Base-by-base conservation (phyloP, 352 stramenopile genomes). In the Phytopythium kandeliae region DNA sequence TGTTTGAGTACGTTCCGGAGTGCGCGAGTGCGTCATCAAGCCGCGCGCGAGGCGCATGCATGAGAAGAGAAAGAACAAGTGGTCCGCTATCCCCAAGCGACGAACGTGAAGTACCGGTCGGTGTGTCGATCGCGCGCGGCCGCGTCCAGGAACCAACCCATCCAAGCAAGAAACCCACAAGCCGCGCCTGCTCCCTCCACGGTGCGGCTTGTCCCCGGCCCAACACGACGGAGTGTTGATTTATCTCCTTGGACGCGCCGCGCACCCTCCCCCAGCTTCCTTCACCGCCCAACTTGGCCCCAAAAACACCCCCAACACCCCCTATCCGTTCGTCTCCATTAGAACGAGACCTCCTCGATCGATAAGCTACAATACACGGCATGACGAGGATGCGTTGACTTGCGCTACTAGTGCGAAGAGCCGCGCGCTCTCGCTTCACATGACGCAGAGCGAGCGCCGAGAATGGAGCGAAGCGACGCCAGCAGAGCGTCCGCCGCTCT, bases 151-250 rank as follows among this genome's bases (percentile, higher is more conserved):
- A 38, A 22, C 44, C 28, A 33, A 11, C 10, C 28, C 28, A 33
- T 33, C 28, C 28, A 33, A 33, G n/a, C n/a, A n/a, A n/a, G n/a
- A n/a, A n/a, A n/a, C n/a, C n/a, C n/a, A n/a, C n/a, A n/a, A n/a
- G n/a, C n/a, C n/a, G n/a, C n/a, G n/a, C n/a, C n/a, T n/a, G n/a
- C n/a, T n/a, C n/a, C n/a, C n/a, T n/a, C n/a, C n/a, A n/a, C n/a
- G n/a, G n/a, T n/a, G n/a, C n/a, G n/a, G n/a, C n/a, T n/a, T n/a
- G n/a, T 57, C 37, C 25, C 22, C 49, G 58, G 58, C 62, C 62
- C 62, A 70, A 62, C 65, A 70, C 65, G 38, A 70, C 62, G 62
- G 62, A 65, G 65, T 70, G 65, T 62, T 70, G 62, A 70, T 53
- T 51, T 44, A 2, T 17, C 4, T 9, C 44, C n/a, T 40, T 49